These are phyloP conservation scores for Aspergillus novofumigatus DNA, from an alignment of 2,329 filamentous ascomycete genomes.

Conservation along the genomic window DNA sequence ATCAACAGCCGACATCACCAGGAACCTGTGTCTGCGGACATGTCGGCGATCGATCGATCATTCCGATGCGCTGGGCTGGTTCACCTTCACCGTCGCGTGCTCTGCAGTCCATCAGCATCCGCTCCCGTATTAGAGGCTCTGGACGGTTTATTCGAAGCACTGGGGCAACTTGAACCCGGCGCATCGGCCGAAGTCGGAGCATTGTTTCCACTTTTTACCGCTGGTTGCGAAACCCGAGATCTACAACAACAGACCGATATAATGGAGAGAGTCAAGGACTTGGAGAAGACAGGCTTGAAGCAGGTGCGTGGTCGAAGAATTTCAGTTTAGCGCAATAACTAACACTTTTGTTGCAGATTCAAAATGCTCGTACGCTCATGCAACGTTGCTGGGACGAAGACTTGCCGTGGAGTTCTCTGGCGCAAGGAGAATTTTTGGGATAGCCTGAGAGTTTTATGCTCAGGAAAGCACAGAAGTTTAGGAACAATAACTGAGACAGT, in stretches of 20 bases:
- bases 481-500: neutral
- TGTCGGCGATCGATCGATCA: constrained; percentile 67
- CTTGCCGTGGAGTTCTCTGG: constrained; percentile 37
- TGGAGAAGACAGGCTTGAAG: constrained; percentile 71
- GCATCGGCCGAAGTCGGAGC: constrained; percentile 70
- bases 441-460: constrained; percentile 10
- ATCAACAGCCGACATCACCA: constrained; percentile 38
- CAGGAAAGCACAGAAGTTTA: neutral
- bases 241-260: constrained; percentile 56
- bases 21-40: constrained; percentile 41
- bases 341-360: constrained; percentile 25
- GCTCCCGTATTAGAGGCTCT: constrained; percentile 61
- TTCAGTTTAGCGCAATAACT: neutral
- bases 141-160: constrained; percentile 57
- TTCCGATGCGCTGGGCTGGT: constrained; percentile 77
- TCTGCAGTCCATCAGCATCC: constrained; percentile 57
- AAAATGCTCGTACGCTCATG: constrained; percentile 39
- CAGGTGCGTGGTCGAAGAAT: constrained; percentile 51
- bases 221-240: constrained; percentile 67
- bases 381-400: constrained; percentile 37
- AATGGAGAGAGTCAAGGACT: constrained; percentile 60
- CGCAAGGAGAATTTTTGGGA: constrained; percentile 38
- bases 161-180: constrained; percentile 60
- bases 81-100: constrained; percentile 69
- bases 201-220: constrained; percentile 78